These are phyloP conservation scores for Pholiota adiposa DNA, from an alignment of 1,284 basidiomycete species.

Conservation along the genomic window DNA sequence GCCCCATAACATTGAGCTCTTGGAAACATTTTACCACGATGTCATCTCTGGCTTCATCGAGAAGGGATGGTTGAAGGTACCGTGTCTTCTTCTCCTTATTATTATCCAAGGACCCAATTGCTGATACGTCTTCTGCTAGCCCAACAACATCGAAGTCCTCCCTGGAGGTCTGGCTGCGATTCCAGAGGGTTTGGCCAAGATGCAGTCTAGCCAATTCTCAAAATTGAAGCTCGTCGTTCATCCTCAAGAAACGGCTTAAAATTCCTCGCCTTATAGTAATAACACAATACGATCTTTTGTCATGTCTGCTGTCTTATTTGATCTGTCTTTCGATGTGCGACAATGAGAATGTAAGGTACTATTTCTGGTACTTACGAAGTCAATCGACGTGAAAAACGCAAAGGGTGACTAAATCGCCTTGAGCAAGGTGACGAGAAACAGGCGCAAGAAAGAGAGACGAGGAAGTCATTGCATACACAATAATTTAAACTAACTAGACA, in stretches of 20 bases:
- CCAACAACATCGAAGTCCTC: slow-evolving; percentile 46
- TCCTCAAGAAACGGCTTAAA: slow-evolving; percentile 28
- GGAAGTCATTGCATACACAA: too few relatives aligned
- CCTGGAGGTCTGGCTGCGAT: slow-evolving; percentile 49
- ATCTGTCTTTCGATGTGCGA: not conserved
- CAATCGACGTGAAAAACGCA: too few relatives aligned
- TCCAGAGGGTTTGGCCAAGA: slow-evolving; percentile 40
- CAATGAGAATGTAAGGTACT: not conserved
- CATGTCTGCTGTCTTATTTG: too few relatives aligned
- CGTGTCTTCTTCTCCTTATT: not conserved
- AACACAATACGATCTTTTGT: too few relatives aligned
- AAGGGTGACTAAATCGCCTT: too few relatives aligned
- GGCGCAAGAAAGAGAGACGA: too few relatives aligned
- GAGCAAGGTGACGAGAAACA: too few relatives aligned
- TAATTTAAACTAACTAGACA: too few relatives aligned
- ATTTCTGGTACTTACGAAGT: too few relatives aligned
- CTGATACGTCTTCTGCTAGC: slow-evolving; percentile 26
- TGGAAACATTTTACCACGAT: slow-evolving; percentile 9
- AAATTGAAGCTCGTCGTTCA: slow-evolving; percentile 50
- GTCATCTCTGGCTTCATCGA: slow-evolving; percentile 9
- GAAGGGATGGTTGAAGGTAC: slow-evolving; percentile 14
- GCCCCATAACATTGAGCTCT: slow-evolving; percentile 1
- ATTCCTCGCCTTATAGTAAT: too few relatives aligned
- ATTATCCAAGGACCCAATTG: too few relatives aligned
- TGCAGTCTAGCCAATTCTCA: slow-evolving; percentile 44